These are phyloP conservation scores for Leucocoprinus leucothites DNA, from an alignment of 768 basidiomycete genomes.

Conservation along the genomic window DNA sequence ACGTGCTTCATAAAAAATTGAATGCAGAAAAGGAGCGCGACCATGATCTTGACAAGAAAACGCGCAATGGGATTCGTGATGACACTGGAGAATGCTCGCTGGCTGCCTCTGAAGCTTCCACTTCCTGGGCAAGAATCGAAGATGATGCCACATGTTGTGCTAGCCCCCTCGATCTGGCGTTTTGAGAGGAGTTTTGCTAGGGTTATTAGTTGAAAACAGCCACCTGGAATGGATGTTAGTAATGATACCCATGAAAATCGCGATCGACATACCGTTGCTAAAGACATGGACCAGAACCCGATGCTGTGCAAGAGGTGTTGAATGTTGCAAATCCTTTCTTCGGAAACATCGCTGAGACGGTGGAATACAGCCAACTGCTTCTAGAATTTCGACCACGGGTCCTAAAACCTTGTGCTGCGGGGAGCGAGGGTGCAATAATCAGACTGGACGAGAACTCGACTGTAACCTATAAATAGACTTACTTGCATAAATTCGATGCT, in stretches of 20 bases:
- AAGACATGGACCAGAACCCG: constrained; percentile 44
- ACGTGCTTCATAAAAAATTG: constrained; percentile 19
- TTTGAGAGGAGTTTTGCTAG: constrained; percentile 30
- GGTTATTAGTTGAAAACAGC: constrained; percentile 32
- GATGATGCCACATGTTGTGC: constrained; percentile 23
- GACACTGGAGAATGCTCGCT: constrained; percentile 29
- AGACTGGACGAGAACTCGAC: neutral
- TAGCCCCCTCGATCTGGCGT: constrained; percentile 11
- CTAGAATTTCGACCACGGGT: constrained; percentile 35
- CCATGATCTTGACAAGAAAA: constrained; percentile 18
- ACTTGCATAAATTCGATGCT: constrained; percentile 28
- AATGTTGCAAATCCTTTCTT: constrained; percentile 7
- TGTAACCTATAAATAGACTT: constrained; percentile 10
- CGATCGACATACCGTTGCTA: constrained; percentile 37
- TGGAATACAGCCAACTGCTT: constrained; percentile 32
- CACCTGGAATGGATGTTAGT: constrained; percentile 28
- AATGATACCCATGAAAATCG: neutral
- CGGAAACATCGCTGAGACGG: constrained; percentile 5
- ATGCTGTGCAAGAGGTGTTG: constrained; percentile 16
- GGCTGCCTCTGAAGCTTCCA: constrained; percentile 21
- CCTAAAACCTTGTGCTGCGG: constrained; percentile 26
- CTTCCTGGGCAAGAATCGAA: constrained; percentile 46
- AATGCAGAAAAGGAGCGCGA: constrained; percentile 26
- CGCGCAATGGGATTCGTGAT: constrained; percentile 29
- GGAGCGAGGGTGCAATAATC: neutral